Evolutionary conservation across 148 eudicot genomes (phyloP).

Genomic region (Fagopyrum tataricum): DNA sequence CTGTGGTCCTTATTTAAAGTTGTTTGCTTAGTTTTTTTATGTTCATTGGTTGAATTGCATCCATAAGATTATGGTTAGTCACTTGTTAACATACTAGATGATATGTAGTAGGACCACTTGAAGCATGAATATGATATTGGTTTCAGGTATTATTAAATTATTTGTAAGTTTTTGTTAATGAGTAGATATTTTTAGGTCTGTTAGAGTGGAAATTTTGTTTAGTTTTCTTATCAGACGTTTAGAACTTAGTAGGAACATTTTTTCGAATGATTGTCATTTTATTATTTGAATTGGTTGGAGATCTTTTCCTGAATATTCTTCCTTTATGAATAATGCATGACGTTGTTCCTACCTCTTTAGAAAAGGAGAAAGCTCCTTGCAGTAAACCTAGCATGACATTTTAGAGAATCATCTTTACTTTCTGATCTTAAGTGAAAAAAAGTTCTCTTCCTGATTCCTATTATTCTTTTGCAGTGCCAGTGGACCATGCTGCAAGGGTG

Average conservation of each 20-base stretch:
- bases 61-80: conserved; percentile 8
- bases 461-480: conserved; percentile 48
- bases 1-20: conserved; percentile 9
- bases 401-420: neutral
- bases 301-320: neutral
- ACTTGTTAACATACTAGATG: neutral
- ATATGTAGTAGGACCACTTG: conserved; percentile 8
- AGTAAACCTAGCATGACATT: too few relatives aligned
- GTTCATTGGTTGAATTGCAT: neutral
- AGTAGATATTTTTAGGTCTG: neutral
- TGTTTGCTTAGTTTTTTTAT: conserved; percentile 1
- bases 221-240: neutral
- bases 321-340: neutral
- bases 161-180: neutral
- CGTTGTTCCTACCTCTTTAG: too few relatives aligned
- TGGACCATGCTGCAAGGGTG: conserved; percentile 96
- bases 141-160: neutral
- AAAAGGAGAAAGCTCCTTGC: too few relatives aligned
- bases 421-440: neutral
- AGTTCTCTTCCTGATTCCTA: neutral
- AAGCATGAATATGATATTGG: neutral
- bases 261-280: neutral
- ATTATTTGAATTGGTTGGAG: neutral
- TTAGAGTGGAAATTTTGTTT: neutral
- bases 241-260: neutral